Evolutionary conservation across 2,329 filamentous ascomycete genomes (phyloP).

Genomic region (Penicillium sclerotigenum): DNA sequence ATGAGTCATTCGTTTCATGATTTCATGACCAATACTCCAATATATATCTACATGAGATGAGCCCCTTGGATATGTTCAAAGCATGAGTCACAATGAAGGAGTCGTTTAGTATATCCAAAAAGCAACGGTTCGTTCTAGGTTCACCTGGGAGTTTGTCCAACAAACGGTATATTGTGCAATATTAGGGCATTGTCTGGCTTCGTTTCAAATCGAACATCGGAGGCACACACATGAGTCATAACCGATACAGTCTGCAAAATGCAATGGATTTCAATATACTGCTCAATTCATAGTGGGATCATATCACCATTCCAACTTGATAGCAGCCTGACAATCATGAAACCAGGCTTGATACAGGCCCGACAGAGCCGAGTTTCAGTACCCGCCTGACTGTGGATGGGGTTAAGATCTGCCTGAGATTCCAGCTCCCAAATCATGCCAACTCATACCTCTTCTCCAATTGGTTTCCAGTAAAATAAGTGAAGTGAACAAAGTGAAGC

Average conservation of each 20-base stretch:
- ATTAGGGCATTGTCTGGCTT: background rate
- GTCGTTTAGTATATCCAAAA: too few species aligned
- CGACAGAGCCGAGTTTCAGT: conserved; percentile 4
- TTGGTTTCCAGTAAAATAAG: background rate
- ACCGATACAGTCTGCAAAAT: background rate
- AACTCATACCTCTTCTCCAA: background rate
- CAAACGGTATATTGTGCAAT: background rate
- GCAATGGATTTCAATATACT: background rate
- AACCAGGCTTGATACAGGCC: background rate
- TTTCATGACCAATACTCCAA: background rate
- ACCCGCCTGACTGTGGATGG: background rate
- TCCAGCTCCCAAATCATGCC: background rate
- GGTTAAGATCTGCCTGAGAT: background rate
- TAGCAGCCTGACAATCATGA: background rate
- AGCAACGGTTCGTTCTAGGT: background rate
- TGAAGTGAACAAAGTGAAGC: background rate
- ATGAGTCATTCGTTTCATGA: background rate
- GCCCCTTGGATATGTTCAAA: background rate
- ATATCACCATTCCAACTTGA: background rate
- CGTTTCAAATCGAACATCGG: background rate
- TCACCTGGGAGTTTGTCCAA: background rate
- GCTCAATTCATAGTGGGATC: background rate
- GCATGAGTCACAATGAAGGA: too few species aligned
- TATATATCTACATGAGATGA: background rate
- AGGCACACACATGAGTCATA: background rate